Percentiles rank a stretch among this genome's conserved stretches.
phyloP scores from a whole-genome alignment of 306 rosid genomes.

The Clitoria ternatea region DNA sequence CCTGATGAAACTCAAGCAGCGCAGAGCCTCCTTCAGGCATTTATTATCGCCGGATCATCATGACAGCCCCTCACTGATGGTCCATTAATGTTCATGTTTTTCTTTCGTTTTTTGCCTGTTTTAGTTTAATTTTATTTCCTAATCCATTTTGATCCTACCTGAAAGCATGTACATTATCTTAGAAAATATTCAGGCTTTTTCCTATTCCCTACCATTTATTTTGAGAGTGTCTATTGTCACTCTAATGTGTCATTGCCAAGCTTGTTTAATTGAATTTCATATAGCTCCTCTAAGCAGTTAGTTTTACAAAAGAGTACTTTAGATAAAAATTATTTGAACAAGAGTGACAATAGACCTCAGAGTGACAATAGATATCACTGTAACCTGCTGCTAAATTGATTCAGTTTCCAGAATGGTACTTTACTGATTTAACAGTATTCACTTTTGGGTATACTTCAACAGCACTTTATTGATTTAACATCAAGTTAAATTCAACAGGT shows the following conservation, averaged over 20 bases:
- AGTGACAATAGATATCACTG: not conserved
- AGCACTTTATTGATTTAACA: too few relatives aligned
- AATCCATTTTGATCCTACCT: not conserved
- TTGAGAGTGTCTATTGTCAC: not conserved
- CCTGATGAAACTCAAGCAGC: conserved; percentile 96
- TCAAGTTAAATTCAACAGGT: not conserved
- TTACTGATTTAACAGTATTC: not conserved
- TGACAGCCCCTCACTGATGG: conserved; percentile 20
- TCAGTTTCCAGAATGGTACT: conserved; percentile 11
- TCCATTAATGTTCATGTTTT: not conserved
- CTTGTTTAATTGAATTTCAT: not conserved
- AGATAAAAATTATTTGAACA: not conserved
- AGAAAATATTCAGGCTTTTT: conserved; percentile 13
- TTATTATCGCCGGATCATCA: conserved; percentile 74
- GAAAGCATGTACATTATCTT: conserved; percentile 23
- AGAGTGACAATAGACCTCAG: not conserved
- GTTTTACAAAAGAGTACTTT: not conserved
- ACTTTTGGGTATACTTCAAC: not conserved
- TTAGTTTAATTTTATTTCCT: not conserved
- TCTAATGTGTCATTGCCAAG: not conserved
- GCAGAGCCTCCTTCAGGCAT: conserved; percentile 94
- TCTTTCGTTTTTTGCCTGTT: not conserved
- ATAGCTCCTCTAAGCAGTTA: not conserved
- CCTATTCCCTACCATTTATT: not conserved
- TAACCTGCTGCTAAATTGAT: not conserved